These are phyloP conservation scores for Scheffersomyces titani DNA, from an alignment of 1,139 yeast genomes.

Conservation along the genomic window DNA sequence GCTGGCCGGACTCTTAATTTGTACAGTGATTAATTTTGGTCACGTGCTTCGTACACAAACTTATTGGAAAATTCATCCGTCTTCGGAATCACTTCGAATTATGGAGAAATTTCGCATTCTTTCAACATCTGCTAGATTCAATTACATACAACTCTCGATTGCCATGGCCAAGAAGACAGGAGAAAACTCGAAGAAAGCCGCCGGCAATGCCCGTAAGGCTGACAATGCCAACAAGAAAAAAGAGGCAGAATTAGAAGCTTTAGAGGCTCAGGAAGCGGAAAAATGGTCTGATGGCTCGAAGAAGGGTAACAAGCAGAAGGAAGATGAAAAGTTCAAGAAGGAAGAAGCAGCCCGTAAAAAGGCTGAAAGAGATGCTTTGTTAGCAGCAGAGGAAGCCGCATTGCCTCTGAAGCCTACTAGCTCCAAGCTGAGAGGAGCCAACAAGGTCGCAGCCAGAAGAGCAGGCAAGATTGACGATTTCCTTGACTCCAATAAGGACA, in stretches of 20 bases:
- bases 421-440: conserved; percentile 68
- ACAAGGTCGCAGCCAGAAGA: conserved; percentile 63
- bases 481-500: conserved; percentile 50
- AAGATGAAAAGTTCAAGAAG: conserved; percentile 58
- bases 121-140: not conserved
- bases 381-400: conserved; percentile 65
- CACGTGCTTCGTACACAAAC: not conserved
- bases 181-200: conserved; percentile 64
- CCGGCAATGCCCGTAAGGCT: conserved; percentile 72
- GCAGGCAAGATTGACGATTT: conserved; percentile 67
- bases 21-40: too few species aligned
- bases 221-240: conserved; percentile 65
- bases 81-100: not conserved
- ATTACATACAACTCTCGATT: not conserved
- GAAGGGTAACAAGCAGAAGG: conserved; percentile 70
- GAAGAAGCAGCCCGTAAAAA: conserved; percentile 67
- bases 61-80: not conserved
- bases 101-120: not conserved
- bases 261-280: conserved; percentile 58
- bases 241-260: conserved; percentile 50
- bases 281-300: conserved; percentile 77
- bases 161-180: conserved; percentile 61
- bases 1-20: too few species aligned
- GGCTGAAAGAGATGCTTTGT: conserved; percentile 60
- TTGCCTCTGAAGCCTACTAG: conserved; percentile 58